Percentiles rank a stretch among this genome's conserved stretches.
Evolutionary conservation across 495 filamentous ascomycete species (phyloP).

Genomic region (Penicillium cosmopolitanum): DNA sequence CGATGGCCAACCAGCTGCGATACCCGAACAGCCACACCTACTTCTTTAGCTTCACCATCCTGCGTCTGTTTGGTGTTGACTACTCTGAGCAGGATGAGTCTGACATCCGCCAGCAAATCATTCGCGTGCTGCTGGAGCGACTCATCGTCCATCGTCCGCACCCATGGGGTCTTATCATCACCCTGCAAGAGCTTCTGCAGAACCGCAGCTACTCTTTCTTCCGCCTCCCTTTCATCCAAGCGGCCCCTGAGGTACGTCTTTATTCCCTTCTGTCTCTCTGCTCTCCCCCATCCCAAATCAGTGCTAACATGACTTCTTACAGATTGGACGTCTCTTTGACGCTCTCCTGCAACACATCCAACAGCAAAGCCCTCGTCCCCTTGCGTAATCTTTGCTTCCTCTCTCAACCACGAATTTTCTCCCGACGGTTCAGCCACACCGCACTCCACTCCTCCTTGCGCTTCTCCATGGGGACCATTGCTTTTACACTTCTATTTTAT

Average conservation of each 20-base stretch:
- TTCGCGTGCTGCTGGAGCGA: constrained; percentile 83
- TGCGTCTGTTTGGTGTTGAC: constrained; percentile 84
- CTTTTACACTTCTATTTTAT: constrained; percentile 23
- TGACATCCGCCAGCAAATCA: constrained; percentile 87
- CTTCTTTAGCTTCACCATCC: constrained; percentile 86
- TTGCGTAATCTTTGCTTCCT: constrained; percentile 34
- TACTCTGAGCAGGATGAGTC: constrained; percentile 74
- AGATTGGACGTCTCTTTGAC: constrained; percentile 56
- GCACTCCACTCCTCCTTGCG: constrained; percentile 25
- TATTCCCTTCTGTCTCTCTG: background rate
- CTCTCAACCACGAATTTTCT: constrained; percentile 14
- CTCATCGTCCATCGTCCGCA: constrained; percentile 90
- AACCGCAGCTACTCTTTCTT: constrained; percentile 90
- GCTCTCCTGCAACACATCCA: constrained; percentile 55
- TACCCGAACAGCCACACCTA: constrained; percentile 88
- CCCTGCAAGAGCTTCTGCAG: constrained; percentile 86
- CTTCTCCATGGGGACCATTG: constrained; percentile 12
- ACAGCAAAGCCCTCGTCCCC: constrained; percentile 51
- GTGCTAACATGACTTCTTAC: background rate
- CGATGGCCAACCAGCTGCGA: constrained; percentile 89
- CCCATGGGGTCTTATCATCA: constrained; percentile 94
- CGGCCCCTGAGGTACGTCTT: constrained; percentile 73
- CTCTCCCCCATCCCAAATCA: background rate
- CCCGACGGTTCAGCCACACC: constrained; percentile 9
- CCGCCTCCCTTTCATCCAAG: constrained; percentile 88